These are phyloP conservation scores for Pneumocystis wakefieldiae DNA, from an alignment of 1,139 yeast species.

Conservation along the genomic window DNA sequence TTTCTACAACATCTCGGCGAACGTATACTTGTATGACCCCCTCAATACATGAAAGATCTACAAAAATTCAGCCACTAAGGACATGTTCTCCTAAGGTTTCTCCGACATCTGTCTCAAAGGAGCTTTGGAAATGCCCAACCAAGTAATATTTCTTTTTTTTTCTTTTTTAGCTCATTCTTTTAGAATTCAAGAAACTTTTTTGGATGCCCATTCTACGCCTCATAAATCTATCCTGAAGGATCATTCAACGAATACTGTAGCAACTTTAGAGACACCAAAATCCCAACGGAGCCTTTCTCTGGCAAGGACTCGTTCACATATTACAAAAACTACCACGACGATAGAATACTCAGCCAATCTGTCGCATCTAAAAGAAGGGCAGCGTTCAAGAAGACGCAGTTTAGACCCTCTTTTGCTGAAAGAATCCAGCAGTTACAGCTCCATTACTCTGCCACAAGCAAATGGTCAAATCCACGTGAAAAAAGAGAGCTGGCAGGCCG, in stretches of 20 bases:
- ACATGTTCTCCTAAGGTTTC: not conserved
- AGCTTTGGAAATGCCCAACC: not conserved
- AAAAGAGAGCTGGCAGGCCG: not conserved
- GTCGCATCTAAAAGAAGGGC: not conserved
- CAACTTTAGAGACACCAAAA: not conserved
- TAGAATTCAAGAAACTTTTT: not conserved
- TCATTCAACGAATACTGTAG: not conserved
- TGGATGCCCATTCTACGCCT: not conserved
- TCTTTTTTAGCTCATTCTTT: not conserved
- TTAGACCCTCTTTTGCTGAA: not conserved
- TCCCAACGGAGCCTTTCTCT: not conserved
- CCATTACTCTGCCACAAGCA: not conserved
- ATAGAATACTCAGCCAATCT: not conserved
- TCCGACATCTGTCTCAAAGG: not conserved
- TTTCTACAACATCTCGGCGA: not conserved
- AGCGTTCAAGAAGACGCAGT: not conserved
- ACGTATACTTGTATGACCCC: not conserved
- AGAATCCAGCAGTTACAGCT: not conserved
- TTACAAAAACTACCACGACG: not conserved
- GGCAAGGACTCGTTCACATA: not conserved
- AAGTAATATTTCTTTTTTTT: not conserved
- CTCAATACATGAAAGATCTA: not conserved
- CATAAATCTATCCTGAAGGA: not conserved
- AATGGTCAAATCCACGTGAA: not conserved
- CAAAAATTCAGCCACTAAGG: not conserved